Base-by-base conservation (phyloP, 176 grass and related monocot genomes). In the Coix lacrymajobi region DNA sequence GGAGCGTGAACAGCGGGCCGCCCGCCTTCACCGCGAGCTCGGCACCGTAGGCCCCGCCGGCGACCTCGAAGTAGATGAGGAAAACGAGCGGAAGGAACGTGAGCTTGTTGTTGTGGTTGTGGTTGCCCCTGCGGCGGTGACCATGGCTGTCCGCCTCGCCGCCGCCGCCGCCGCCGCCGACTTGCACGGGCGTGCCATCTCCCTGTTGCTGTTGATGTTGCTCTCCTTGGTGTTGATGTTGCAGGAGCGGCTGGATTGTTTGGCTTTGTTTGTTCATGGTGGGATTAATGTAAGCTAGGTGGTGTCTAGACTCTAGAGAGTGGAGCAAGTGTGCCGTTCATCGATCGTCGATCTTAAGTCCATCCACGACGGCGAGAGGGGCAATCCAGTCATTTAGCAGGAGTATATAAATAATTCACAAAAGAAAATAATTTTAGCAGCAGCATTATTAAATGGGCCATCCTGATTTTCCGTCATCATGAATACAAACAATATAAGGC, bases 51-150 rank as follows among this genome's bases (percentile, higher is more conserved):
- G 89, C 52, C 22, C 89, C 89, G 38, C 85, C 89, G 45, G 90
- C 85, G 1, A 92, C 86, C 64, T 85, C 86, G 64, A 81, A 89
- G 86, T 85, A 89, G 44, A 92, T 92, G 31, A 92, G 78, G 65
- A 89, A 92, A 11, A 92, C 67, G 37, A 83, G 88, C 19, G 88
- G 88, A 15, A 90, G 49, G 1, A 90, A 17, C 6, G 88, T 83
- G 69, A 86, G 43, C 79, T 90, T 56, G 45, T 19, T 40, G 39
- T 3, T 49, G 52, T 54, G 22, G 39, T 3, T 49, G 52, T 54
- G 22, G 51, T 2, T 90, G 32, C 44, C 43, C 14, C 70, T 17
- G 12, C 1, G 45, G 45, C 37, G 30, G 11, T 32, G 66, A 3
- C 52, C 52, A 22, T 56, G 52, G 52, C 52, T 56, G 52, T 3